Evolutionary conservation across 73 alveolate species (phyloP), one percentile per base, ranked within the genome.

Genomic region (Paramecium primaurelia): DNA sequence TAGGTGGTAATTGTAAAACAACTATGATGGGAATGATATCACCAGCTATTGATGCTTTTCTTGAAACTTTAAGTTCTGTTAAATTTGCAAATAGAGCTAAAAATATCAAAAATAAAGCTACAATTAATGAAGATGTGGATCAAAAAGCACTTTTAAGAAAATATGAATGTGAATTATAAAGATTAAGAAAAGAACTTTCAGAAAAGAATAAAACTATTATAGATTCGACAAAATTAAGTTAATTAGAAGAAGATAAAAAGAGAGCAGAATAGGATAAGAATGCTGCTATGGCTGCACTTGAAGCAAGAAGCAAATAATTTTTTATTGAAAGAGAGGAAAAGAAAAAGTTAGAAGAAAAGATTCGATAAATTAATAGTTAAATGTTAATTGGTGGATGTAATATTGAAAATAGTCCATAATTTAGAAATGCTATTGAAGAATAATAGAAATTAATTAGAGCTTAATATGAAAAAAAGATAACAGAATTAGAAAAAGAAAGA

Each of bases 31-130:
- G 99, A 18, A 96, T 98, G 59, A 94, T 97, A 32, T 94, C 98
- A 12, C 99, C 99, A 18, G 90, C 96, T 22, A 58, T 91, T 8
- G 97, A 96, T 38, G 95, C 96, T 37, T 83, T 89, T 25, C 98
- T 95, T 54, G 99, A 97, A 73, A 94, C 99, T 9, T 89, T 98
- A 59, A 96, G 99, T 4, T 98, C 99, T 30, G 95, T 99, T 44
- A 98, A 99, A 90, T 99, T 99, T 86, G 99, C 99, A 12, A 98
- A 97, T 90, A 96, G 99, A 85, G 99, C 99, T 22, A 99, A 99
- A 93, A 97, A 98, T 91, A 99, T 99, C 30, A 97, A 97, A 92
- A 98, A 98, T 93, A 92, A 98, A 22, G 99, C 99, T 1, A 96
- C 96, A 59, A 98, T 96, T 40, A 97, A 97, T 92, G 99, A 95